Evolutionary conservation across 352 stramenopile genomes (phyloP), one percentile per base, ranked within the genome.

Genomic region (Globisporangium polare): DNA sequence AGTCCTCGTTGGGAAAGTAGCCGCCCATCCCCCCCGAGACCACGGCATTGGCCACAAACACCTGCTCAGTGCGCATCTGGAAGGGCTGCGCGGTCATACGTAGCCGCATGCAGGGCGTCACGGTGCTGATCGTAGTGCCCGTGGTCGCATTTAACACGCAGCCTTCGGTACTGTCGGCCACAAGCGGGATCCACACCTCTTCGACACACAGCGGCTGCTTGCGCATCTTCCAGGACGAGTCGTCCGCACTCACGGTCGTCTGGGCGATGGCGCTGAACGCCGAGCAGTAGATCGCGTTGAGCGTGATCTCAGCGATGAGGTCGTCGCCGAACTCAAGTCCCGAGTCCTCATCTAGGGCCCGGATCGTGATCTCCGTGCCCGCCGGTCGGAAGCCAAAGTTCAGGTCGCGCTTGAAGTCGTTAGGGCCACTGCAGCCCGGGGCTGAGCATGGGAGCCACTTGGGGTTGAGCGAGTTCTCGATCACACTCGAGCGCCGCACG

Each of bases 271-370:
- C 83, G 1, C 78, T 78, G 53, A 91, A 92, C 0, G 68, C 70
- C 4, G 87, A 94, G 67, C 87, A 96, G 61, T 92, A 93, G 49
- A 94, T 93, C 17, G 85, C 73, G 47, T 92, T 78, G 13, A 93
- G 57, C 2, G 69, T 89, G 37, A 92, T 69, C 47, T 82, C 66
- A 2, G 74, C 80, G 46, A 96, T 83, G 10, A 95, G 64, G 63
- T 97, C 88, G 58, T 97, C 86, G 9, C 65, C 83, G 50, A 96
- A 96, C 63, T 96, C 89, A 2, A 97, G 71, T 12, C 90, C 90
- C 49, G 75, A 78, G 71, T 97, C 88, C 31, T 90, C 73, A 63
- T 97, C 87, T 55, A 74, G 79, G 13, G 95, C 74, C 17, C 74
- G 54, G 8, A 97, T 62, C 10, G 65, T 71, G 57, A 97, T 89